phyloP scores from a whole-genome alignment of 2,329 filamentous ascomycete species.

The Trematosphaeria pertusa region DNA sequence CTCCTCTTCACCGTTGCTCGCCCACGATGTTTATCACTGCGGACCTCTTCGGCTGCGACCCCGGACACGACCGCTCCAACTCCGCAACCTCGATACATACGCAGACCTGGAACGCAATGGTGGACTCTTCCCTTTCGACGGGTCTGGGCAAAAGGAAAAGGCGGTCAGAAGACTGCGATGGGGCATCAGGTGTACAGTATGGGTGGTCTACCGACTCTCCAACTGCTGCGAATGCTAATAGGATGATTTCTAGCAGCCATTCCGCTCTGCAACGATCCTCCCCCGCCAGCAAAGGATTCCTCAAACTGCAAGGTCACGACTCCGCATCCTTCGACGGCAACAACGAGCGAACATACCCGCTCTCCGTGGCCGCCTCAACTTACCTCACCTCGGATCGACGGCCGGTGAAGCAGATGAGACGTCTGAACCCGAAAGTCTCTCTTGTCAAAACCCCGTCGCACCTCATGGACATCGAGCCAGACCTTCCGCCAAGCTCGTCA shows the following conservation, averaged over 20 bases:
- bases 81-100: conserved; percentile 7
- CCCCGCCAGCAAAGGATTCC: conserved; percentile 14
- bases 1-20: conserved; percentile 19
- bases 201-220: background rate
- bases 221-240: conserved; percentile 7
- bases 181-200: conserved; percentile 19
- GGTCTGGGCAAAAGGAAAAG: conserved; percentile 42
- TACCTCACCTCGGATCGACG: conserved; percentile 28
- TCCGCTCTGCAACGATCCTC: conserved; percentile 20
- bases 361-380: conserved; percentile 11
- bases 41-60: conserved; percentile 39
- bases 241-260: conserved; percentile 1
- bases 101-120: conserved; percentile 26
- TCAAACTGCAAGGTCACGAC: conserved; percentile 20
- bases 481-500: conserved; percentile 11
- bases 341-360: conserved; percentile 20
- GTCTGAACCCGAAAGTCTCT: conserved; percentile 27
- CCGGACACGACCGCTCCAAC: conserved; percentile 16
- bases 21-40: conserved; percentile 46
- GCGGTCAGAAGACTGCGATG: conserved; percentile 21
- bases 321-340: conserved; percentile 21
- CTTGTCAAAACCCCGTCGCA: conserved; percentile 39
- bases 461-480: conserved; percentile 40
- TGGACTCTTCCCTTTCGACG: conserved; percentile 23
- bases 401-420: conserved; percentile 41